Conservation (phyloP, 1,139 yeast genomes). For the Protomyces gravidus region DNA sequence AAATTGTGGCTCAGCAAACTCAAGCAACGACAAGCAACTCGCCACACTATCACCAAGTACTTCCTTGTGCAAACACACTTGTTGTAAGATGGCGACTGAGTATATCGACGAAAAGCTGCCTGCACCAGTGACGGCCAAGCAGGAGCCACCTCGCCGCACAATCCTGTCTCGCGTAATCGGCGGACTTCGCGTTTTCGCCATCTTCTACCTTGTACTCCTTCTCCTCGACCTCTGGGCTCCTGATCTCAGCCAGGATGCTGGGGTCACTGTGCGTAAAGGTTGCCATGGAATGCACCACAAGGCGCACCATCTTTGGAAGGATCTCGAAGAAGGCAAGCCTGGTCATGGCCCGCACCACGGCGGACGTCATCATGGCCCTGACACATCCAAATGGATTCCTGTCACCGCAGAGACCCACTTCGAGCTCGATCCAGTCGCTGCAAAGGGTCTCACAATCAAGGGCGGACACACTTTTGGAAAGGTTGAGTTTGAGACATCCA, state of each 20-base stretch:
- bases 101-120: neutral
- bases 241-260: neutral
- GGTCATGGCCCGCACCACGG: neutral
- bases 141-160: neutral
- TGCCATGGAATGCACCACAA: neutral
- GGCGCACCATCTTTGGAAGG: neutral
- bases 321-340: too few relatives aligned
- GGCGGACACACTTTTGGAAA: slow-evolving; percentile 19
- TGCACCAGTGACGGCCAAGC: neutral
- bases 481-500: slow-evolving; percentile 23
- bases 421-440: slow-evolving; percentile 14
- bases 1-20: neutral
- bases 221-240: neutral
- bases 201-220: neutral
- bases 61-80: neutral
- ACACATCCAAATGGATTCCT: slow-evolving; percentile 12
- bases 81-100: neutral
- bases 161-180: neutral
- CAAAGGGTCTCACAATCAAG: slow-evolving; percentile 23
- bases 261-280: neutral
- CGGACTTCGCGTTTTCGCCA: neutral
- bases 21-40: too few relatives aligned
- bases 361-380: slow-evolving; percentile 17
- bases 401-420: slow-evolving; percentile 14
- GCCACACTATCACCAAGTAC: neutral